Evolutionary conservation across 805 yeast species (phyloP).

Genomic region (Saccharomyces paradoxus): DNA sequence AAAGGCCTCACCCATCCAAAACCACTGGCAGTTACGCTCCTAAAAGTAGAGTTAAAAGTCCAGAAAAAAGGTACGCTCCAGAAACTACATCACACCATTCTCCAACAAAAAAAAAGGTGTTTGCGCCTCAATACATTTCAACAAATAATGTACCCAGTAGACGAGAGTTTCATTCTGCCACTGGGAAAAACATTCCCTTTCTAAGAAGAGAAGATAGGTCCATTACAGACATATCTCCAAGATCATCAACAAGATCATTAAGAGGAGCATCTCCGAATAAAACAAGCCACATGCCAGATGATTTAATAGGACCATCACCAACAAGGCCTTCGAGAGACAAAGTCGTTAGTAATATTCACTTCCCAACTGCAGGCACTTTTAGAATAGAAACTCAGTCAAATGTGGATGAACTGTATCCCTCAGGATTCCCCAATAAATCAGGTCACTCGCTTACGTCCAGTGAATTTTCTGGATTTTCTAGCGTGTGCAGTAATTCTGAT

Average conservation of each 20-base stretch:
- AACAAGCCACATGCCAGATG: not conserved
- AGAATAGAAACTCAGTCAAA: not conserved
- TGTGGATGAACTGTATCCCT: not conserved
- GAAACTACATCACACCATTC: slow-evolving; percentile 1
- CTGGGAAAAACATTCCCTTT: not conserved
- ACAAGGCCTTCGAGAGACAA: not conserved
- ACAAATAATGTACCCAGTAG: slow-evolving; percentile 6
- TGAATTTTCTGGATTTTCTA: not conserved
- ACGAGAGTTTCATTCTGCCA: not conserved
- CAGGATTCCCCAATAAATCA: not conserved
- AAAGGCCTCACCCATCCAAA: slow-evolving; percentile 6
- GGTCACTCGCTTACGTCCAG: not conserved
- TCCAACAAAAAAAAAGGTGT: slow-evolving; percentile 5
- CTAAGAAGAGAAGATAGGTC: not conserved
- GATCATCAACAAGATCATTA: not conserved
- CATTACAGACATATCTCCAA: not conserved
- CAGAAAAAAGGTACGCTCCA: slow-evolving; percentile 7
- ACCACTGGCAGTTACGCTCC: not conserved
- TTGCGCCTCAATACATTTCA: slow-evolving; percentile 8
- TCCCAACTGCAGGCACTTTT: not conserved
- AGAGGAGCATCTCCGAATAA: not conserved
- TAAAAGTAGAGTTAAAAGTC: slow-evolving; percentile 1
- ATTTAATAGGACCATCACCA: not conserved
- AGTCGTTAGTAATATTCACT: not conserved
- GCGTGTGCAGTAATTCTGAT: not conserved